phyloP scores from a whole-genome alignment of 495 filamentous ascomycete species.

The Aspergillus cristatus region DNA sequence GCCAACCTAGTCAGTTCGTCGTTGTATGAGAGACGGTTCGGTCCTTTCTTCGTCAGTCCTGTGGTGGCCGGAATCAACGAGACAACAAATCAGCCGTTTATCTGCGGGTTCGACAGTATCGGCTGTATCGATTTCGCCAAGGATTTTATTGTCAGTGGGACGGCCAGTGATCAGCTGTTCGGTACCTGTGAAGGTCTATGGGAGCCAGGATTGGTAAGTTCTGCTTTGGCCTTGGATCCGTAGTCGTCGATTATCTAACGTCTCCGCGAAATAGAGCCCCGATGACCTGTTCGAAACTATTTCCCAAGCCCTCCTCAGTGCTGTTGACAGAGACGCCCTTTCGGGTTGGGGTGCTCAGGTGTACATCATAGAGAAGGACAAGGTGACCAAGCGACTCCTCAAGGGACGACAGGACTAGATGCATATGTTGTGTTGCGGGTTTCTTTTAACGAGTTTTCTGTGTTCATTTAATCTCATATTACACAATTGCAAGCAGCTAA shows the following conservation, averaged over 20 bases:
- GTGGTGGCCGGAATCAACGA: conserved; percentile 91
- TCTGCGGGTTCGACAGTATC: conserved; percentile 98
- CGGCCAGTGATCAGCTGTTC: conserved; percentile 93
- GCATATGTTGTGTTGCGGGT: no score
- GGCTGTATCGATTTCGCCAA: conserved; percentile 99
- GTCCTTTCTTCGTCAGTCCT: conserved; percentile 89
- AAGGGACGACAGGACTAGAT: conserved; percentile 74
- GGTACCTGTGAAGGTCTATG: conserved; percentile 97
- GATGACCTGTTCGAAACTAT: conserved; percentile 98
- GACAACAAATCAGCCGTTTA: conserved; percentile 87
- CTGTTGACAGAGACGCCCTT: conserved; percentile 90
- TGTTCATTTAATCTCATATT: conserved; percentile 2
- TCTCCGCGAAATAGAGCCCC: conserved; percentile 50
- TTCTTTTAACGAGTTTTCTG: background rate
- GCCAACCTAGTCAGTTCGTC: conserved; percentile 87
- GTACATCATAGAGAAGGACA: conserved; percentile 99
- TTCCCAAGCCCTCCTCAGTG: conserved; percentile 92
- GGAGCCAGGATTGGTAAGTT: conserved; percentile 87
- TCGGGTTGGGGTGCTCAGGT: conserved; percentile 98
- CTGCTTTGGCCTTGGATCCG: background rate
- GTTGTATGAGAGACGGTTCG: conserved; percentile 92
- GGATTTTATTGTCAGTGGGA: conserved; percentile 97
- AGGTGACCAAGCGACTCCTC: conserved; percentile 94
- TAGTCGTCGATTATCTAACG: background rate
- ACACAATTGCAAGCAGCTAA: background rate